Evolutionary conservation across 2,329 filamentous ascomycete genomes (phyloP).

Genomic region (Apiospora marii): DNA sequence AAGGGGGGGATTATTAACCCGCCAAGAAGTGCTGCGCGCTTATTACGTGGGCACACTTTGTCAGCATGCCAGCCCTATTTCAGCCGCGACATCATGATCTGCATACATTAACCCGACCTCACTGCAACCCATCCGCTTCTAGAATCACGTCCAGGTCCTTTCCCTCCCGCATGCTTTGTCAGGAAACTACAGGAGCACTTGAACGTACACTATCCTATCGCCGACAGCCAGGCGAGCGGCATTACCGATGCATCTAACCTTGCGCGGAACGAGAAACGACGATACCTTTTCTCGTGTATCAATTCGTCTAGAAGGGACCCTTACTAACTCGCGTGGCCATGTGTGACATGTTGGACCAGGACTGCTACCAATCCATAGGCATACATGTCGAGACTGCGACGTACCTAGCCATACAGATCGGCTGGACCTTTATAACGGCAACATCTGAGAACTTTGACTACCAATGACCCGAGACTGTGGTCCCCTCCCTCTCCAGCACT

Average conservation of each 20-base stretch:
- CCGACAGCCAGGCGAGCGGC: background rate
- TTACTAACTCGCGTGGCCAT: background rate
- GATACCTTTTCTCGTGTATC: background rate
- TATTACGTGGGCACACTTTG: slow-evolving; percentile 13
- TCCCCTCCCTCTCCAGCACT: background rate
- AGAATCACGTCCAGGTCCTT: background rate
- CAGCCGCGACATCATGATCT: background rate
- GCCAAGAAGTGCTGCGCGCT: background rate
- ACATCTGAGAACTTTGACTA: background rate
- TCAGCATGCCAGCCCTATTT: slow-evolving; percentile 10
- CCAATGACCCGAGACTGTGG: background rate
- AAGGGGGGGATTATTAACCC: slow-evolving; percentile 4
- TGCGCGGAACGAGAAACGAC: background rate
- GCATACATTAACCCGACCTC: slow-evolving; percentile 5
- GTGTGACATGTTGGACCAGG: background rate
- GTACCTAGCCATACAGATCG: background rate
- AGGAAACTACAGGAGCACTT: background rate
- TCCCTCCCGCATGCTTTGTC: background rate
- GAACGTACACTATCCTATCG: no score
- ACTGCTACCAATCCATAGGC: background rate
- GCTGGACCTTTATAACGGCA: background rate
- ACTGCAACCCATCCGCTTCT: background rate
- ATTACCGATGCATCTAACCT: background rate
- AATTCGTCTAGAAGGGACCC: background rate
- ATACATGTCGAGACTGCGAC: background rate